These are phyloP conservation scores for Trametes cingulata DNA, from an alignment of 768 basidiomycete genomes.

Conservation along the genomic window DNA sequence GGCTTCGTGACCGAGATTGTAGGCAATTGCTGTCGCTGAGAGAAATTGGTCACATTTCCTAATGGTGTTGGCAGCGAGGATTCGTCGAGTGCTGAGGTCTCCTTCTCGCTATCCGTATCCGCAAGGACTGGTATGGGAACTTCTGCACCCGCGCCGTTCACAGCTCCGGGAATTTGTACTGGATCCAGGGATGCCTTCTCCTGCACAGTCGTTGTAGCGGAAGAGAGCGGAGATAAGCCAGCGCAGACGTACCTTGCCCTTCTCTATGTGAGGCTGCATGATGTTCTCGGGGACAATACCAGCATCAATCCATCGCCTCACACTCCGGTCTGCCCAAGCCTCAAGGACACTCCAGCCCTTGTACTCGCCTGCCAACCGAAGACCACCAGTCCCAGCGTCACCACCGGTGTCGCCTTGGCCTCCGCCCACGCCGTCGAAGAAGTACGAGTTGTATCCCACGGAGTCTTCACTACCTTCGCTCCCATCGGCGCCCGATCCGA, in stretches of 20 bases:
- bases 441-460: slow-evolving; percentile 85
- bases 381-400: slow-evolving; percentile 63
- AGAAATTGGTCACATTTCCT: slow-evolving; percentile 29
- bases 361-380: slow-evolving; percentile 83
- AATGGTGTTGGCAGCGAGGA: slow-evolving; percentile 21
- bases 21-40: slow-evolving; percentile 39
- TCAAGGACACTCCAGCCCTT: slow-evolving; percentile 91
- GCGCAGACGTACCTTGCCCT: slow-evolving; percentile 48
- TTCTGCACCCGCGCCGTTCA: slow-evolving; percentile 47
- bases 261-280: slow-evolving; percentile 38
- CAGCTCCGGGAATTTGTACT: slow-evolving; percentile 2
- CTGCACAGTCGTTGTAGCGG: slow-evolving; percentile 34
- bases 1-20: slow-evolving; percentile 67
- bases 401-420: slow-evolving; percentile 80
- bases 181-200: slow-evolving; percentile 38
- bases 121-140: slow-evolving; percentile 64
- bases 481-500: slow-evolving; percentile 56
- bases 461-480: slow-evolving; percentile 81
- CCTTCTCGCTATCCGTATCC: slow-evolving; percentile 25
- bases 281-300: slow-evolving; percentile 59
- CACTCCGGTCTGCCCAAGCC: slow-evolving; percentile 89
- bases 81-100: slow-evolving; percentile 18
- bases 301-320: slow-evolving; percentile 81
- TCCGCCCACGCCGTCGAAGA: slow-evolving; percentile 75
- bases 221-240: neutral